Conservation (phyloP, 2,329 filamentous ascomycete genomes). For the Penicillium sp. region DNA sequence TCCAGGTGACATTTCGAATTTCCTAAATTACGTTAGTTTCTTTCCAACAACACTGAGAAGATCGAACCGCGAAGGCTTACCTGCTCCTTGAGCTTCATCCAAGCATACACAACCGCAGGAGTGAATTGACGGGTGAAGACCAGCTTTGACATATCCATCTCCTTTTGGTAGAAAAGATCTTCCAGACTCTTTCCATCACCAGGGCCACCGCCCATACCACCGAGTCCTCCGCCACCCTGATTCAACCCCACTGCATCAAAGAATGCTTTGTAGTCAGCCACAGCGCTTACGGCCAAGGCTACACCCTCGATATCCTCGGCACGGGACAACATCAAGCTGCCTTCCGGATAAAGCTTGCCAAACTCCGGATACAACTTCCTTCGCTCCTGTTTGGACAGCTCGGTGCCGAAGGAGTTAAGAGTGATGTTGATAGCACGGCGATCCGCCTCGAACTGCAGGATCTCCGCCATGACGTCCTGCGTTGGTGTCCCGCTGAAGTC, state of each 20-base stretch:
- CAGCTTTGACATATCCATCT: conserved; percentile 96
- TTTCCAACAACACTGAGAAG: not conserved
- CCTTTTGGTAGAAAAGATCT: conserved; percentile 98
- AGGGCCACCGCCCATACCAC: conserved; percentile 72
- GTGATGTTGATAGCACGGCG: conserved; percentile 98
- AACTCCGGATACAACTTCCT: conserved; percentile 95
- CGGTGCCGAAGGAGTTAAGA: conserved; percentile 95
- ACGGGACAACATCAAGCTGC: conserved; percentile 87
- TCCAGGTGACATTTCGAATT: conserved; percentile 99
- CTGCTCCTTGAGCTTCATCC: conserved; percentile 97
- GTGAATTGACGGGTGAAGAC: conserved; percentile 97
- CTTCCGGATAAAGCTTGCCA: conserved; percentile 87
- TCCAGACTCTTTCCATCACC: conserved; percentile 82
- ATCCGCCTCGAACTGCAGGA: conserved; percentile 95
- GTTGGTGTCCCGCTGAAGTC: conserved; percentile 87
- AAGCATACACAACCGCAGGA: conserved; percentile 90
- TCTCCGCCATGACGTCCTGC: conserved; percentile 89
- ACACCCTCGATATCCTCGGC: conserved; percentile 96
- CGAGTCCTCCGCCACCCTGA: conserved; percentile 66
- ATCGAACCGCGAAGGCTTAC: conserved; percentile 50
- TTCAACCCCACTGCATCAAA: conserved; percentile 87
- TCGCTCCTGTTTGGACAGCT: conserved; percentile 86
- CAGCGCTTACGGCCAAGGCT: conserved; percentile 84
- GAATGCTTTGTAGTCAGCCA: conserved; percentile 90
- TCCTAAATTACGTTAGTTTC: conserved; percentile 58